Base-by-base conservation (phyloP, 306 rosid species). In the Cotoneaster glaucophyllus region DNA sequence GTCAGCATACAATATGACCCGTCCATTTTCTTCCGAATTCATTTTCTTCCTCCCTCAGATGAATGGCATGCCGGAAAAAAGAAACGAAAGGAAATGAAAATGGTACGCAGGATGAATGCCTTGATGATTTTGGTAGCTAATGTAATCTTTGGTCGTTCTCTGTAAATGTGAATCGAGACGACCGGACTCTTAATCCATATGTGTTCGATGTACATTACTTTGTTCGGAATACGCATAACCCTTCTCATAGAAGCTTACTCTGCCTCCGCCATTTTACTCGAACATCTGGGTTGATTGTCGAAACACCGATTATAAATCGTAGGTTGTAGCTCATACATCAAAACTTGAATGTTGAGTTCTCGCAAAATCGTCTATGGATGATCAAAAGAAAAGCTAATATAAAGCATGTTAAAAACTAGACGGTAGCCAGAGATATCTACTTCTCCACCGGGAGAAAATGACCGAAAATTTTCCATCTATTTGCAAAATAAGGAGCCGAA, bases 91-190 rank as follows among this genome's bases (percentile, higher is more conserved):
- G 6, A 15, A 34, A 22, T 3, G 13, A 28, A 43, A 71, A 24
- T 24, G 2, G 21, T 69, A 61, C 11, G 58, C 34, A 64, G 74
- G 43, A 28, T 11, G 24, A 6, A 5, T 15, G 10, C 45, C 15
- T 6, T 29, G 67, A 37, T 59, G 53, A 24, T 74, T 68, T 45
- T 82, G 70, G 52, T 13, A 53, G 43, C 13, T 10, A 9, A 21
- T 50, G 45, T 41, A 48, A 29, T 45, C 28, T 15, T 18, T 18
- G 83, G 67, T 7, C 28, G 44, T 11, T 69, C 64, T 69, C 32
- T 74, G 85, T 82, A 82, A 63, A 82, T 82, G 77, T 2, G 64
- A 37, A 13, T 10, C 2, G 11, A 58, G 53, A 64, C 56, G 64
- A 65, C 31, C 73, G 32, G n/a, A 18, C 32, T 34, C 44, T 18